Conservation (phyloP, 1,284 basidiomycete genomes). For the Tilletia setariae region DNA sequence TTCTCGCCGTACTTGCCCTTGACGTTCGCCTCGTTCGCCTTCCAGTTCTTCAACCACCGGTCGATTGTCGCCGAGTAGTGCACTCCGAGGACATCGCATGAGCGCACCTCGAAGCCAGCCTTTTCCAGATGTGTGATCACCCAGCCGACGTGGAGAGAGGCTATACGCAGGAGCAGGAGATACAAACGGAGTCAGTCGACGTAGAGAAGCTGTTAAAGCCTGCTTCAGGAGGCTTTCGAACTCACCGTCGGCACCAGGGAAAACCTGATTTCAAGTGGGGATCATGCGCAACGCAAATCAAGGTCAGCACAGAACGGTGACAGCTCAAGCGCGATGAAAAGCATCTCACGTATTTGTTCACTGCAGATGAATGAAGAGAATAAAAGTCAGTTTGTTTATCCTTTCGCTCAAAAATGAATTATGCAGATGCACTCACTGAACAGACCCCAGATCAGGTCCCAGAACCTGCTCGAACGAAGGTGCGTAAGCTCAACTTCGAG, state of each 20-base stretch:
- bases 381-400: background rate
- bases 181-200: too few relatives aligned
- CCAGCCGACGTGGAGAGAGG: conserved; percentile 82
- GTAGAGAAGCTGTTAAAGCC: too few relatives aligned
- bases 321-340: background rate
- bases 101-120: conserved; percentile 95
- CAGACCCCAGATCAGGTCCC: conserved; percentile 86
- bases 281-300: conserved; percentile 63
- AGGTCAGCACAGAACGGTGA: conserved; percentile 67
- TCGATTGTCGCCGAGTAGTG: conserved; percentile 87
- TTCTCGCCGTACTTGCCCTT: conserved; percentile 82
- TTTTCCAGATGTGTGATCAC: conserved; percentile 75
- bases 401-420: background rate
- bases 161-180: conserved; percentile 8
- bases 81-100: conserved; percentile 77
- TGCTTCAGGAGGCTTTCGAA: too few relatives aligned
- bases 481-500: too few relatives aligned
- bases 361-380: background rate
- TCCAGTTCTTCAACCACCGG: conserved; percentile 55
- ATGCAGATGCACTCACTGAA: conserved; percentile 29
- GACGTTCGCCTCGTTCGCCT: conserved; percentile 71
- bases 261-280: conserved; percentile 60
- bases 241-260: conserved; percentile 95
- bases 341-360: conserved; percentile 48
- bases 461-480: conserved; percentile 60